These are phyloP conservation scores for Paecilomyces dactylethromorphus DNA, from an alignment of 2,329 filamentous ascomycete species.

Conservation along the genomic window DNA sequence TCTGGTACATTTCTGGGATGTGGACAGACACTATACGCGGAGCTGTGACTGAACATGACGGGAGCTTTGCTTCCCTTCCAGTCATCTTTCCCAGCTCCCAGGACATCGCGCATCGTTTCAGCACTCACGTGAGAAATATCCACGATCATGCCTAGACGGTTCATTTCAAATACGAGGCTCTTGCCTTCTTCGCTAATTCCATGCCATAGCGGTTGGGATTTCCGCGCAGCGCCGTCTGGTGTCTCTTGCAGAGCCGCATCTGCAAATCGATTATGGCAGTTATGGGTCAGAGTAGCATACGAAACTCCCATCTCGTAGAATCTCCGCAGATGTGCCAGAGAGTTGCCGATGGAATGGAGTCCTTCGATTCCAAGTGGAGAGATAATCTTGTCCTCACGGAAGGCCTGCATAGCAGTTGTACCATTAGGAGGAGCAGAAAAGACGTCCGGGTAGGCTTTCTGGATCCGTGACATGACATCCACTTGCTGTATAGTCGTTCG, in stretches of 20 bases:
- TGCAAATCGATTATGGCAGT: conserved; percentile 85
- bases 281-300: conserved; percentile 86
- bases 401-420: conserved; percentile 55
- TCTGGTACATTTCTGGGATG: conserved; percentile 90
- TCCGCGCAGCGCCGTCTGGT: conserved; percentile 31
- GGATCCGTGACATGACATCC: conserved; percentile 28
- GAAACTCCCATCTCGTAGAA: conserved; percentile 75
- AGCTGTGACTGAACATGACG: conserved; percentile 84
- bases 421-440: conserved; percentile 56
- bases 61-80: conserved; percentile 73
- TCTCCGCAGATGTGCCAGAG: conserved; percentile 56
- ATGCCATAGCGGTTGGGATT: conserved; percentile 34
- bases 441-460: conserved; percentile 26
- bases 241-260: conserved; percentile 63
- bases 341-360: conserved; percentile 89
- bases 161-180: conserved; percentile 77
- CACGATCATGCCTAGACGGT: conserved; percentile 88
- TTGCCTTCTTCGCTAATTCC: conserved; percentile 69
- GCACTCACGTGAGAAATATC: conserved; percentile 73
- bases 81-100: conserved; percentile 52
- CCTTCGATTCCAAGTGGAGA: conserved; percentile 79
- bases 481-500: conserved; percentile 30
- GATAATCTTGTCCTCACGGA: conserved; percentile 58
- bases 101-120: conserved; percentile 79
- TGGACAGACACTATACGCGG: conserved; percentile 70